A percentile compares a stretch with the other conserved stretches of the same genome.
phyloP scores from a whole-genome alignment of 2,329 filamentous ascomycete species.

The Berkeleyomyces rouxiae region DNA sequence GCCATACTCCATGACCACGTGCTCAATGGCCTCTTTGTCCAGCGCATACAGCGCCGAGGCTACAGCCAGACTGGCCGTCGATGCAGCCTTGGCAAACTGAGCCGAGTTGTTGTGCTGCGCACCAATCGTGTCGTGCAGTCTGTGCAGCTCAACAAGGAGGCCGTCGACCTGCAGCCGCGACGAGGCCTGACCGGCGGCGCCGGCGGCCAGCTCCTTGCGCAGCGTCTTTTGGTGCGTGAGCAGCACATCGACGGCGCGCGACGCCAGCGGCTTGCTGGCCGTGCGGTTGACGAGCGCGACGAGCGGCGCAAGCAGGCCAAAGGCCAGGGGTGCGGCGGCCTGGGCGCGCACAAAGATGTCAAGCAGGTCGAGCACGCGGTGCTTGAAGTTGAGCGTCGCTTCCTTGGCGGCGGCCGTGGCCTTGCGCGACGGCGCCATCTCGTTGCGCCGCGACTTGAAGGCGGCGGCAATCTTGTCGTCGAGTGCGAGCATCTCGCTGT shows the following conservation, averaged over 20 bases:
- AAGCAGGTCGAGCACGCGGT: constrained; percentile 75
- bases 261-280: constrained; percentile 55
- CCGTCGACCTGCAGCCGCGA: background rate
- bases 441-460: constrained; percentile 59
- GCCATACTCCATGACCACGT: constrained; percentile 47
- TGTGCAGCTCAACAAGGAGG: constrained; percentile 30
- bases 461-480: constrained; percentile 72
- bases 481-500: constrained; percentile 85
- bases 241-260: constrained; percentile 57
- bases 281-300: constrained; percentile 64
- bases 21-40: constrained; percentile 34
- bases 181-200: constrained; percentile 20
- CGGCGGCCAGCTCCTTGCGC: constrained; percentile 33
- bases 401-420: constrained; percentile 77
- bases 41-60: constrained; percentile 42
- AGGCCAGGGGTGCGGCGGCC: constrained; percentile 47
- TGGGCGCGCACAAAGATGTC: constrained; percentile 72
- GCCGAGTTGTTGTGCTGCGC: constrained; percentile 46
- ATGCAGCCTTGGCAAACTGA: constrained; percentile 57
- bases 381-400: constrained; percentile 86
- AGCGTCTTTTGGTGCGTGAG: constrained; percentile 52
- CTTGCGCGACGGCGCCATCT: constrained; percentile 52
- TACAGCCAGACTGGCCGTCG: constrained; percentile 52
- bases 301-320: constrained; percentile 58
- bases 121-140: constrained; percentile 52